phyloP scores from a whole-genome alignment of 1,284 basidiomycete species.

The Heterobasidion parviporum region DNA sequence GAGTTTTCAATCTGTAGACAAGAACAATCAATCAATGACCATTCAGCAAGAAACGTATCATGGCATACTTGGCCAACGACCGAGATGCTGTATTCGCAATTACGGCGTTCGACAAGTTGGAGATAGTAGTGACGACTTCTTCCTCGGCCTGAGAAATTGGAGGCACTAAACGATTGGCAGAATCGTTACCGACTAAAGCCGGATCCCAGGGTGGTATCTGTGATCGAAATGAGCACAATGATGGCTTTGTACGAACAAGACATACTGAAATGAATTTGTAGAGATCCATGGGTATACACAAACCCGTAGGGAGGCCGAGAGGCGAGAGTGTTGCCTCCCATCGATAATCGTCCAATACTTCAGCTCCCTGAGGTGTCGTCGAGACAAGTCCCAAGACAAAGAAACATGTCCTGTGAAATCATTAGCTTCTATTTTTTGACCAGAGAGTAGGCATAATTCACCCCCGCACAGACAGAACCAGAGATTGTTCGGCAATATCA shows the following conservation, averaged over 20 bases:
- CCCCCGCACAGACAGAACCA: constrained; percentile 91
- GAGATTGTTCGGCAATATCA: constrained; percentile 85
- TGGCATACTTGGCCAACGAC: constrained; percentile 67
- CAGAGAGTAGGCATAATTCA: constrained; percentile 28
- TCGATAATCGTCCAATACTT: constrained; percentile 83
- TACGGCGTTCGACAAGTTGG: constrained; percentile 93
- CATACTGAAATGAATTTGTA: constrained; percentile 75
- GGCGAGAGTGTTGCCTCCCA: constrained; percentile 91
- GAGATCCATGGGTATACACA: constrained; percentile 84
- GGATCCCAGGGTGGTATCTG: constrained; percentile 77
- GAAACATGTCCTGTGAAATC: constrained; percentile 76
- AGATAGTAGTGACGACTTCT: constrained; percentile 85
- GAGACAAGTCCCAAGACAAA: constrained; percentile 87
- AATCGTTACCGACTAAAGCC: constrained; percentile 32
- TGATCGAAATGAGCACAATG: background rate
- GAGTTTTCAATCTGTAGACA: constrained; percentile 63
- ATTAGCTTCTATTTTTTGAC: background rate
- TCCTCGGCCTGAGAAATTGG: constrained; percentile 67
- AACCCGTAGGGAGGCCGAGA: constrained; percentile 80
- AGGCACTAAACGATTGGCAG: constrained; percentile 48
- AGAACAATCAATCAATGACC: constrained; percentile 3
- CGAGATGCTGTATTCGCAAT: constrained; percentile 90
- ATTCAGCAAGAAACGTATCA: background rate
- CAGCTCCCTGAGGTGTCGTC: constrained; percentile 63
- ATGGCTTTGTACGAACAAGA: constrained; percentile 8